Percentiles rank a stretch among this genome's conserved stretches.
phyloP scores from a whole-genome alignment of 306 rosid genomes.

The Sicyos edulis region DNA sequence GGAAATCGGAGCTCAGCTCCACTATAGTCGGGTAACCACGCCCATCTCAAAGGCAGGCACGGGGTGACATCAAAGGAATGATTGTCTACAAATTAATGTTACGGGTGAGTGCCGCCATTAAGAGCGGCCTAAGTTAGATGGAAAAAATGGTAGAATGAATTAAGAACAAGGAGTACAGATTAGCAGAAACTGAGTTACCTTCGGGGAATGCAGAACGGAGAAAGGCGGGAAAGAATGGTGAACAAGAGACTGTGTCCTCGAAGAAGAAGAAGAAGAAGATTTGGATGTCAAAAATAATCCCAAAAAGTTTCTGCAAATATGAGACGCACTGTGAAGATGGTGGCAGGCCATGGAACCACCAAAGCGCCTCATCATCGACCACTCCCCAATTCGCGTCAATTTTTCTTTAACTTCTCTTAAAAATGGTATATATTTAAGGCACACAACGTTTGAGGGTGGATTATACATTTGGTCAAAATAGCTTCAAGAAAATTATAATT shows the following conservation, averaged over 20 bases:
- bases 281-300: background rate
- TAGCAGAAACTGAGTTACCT: constrained; percentile 13
- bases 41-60: no score
- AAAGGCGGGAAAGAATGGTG: constrained; percentile 8
- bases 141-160: background rate
- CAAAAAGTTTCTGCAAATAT: background rate
- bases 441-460: no score
- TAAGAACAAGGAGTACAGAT: background rate
- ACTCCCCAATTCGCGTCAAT: background rate
- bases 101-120: no score
- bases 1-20: no score
- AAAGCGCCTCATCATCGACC: constrained; percentile 1
- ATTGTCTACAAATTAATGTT: no score
- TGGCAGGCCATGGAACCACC: constrained; percentile 19
- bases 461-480: no score
- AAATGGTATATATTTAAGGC: no score
- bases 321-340: constrained; percentile 15
- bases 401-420: no score
- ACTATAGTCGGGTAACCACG: no score
- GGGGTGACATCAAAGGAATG: no score
- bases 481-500: no score
- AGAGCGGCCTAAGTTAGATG: background rate
- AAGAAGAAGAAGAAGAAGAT: constrained; percentile 2
- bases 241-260: background rate
- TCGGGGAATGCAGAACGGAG: constrained; percentile 9